Percentiles rank a stretch among this genome's conserved stretches.
phyloP scores from a whole-genome alignment of 2,329 filamentous ascomycete genomes.

The Mollisia scopiformis region DNA sequence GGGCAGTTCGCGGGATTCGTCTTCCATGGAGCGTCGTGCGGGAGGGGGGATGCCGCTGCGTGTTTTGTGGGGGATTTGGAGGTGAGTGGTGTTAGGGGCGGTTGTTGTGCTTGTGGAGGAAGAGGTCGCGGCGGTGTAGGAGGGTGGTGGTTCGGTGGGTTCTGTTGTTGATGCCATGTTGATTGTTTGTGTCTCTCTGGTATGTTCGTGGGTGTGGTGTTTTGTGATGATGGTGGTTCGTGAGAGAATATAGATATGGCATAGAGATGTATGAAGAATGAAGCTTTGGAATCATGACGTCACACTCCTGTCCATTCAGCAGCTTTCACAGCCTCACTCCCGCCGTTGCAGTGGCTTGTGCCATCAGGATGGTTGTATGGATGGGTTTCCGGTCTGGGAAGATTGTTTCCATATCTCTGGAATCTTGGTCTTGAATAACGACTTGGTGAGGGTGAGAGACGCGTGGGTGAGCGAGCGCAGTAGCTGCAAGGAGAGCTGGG shows the following conservation, averaged over 20 bases:
- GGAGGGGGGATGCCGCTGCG: conserved; percentile 56
- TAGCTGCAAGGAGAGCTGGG: background rate
- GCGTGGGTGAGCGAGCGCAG: conserved; percentile 17
- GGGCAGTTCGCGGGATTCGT: conserved; percentile 57
- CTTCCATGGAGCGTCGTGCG: conserved; percentile 62
- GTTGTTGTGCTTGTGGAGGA: background rate
- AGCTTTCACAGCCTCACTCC: background rate
- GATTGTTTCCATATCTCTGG: conserved; percentile 9
- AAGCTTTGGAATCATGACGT: background rate
- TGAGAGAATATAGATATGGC: background rate
- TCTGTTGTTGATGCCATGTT: conserved; percentile 4
- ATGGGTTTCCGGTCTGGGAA: conserved; percentile 15
- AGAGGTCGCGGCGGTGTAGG: conserved; percentile 34
- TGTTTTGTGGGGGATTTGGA: conserved; percentile 35
- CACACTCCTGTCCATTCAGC: background rate
- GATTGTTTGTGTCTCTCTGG: background rate
- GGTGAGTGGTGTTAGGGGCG: conserved; percentile 13
- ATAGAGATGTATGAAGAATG: background rate
- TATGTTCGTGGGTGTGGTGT: background rate
- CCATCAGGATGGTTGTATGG: conserved; percentile 27
- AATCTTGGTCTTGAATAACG: background rate
- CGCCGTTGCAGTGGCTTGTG: conserved; percentile 13
- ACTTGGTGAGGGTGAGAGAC: conserved; percentile 20
- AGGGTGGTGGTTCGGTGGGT: conserved; percentile 36
- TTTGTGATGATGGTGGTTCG: background rate